phyloP scores from a whole-genome alignment of 352 stramenopile genomes.

The Heterotrichella gracilis region DNA sequence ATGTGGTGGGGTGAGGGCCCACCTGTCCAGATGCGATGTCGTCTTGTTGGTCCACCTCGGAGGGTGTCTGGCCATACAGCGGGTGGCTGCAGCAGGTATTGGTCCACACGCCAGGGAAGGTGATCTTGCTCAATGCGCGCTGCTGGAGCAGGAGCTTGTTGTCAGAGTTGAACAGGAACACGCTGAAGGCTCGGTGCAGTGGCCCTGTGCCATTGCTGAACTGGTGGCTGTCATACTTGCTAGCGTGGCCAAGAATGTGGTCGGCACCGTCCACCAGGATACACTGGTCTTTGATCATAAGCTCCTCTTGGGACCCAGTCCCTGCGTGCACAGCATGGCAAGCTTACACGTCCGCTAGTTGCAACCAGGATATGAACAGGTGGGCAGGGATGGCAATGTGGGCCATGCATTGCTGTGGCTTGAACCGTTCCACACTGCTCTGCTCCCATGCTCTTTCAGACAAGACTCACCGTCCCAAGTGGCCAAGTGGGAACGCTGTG shows the following conservation, averaged over 20 bases:
- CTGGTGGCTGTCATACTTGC: conserved; percentile 35
- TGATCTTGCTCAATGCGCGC: conserved; percentile 77
- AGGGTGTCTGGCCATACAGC: conserved; percentile 41
- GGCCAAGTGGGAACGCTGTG: too few species aligned
- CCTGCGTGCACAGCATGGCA: too few species aligned
- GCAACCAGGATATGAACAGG: too few species aligned
- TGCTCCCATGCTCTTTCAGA: too few species aligned
- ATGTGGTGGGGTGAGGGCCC: too few species aligned
- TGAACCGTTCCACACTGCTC: too few species aligned
- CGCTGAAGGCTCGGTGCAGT: conserved; percentile 44
- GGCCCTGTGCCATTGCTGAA: conserved; percentile 23
- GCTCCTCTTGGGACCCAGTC: too few species aligned
- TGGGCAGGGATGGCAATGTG: too few species aligned
- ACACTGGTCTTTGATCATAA: conserved; percentile 53
- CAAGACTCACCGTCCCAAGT: too few species aligned
- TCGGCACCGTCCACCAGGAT: conserved; percentile 45
- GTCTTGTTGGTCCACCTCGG: conserved; percentile 37
- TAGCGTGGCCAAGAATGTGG: conserved; percentile 33
- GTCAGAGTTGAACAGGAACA: conserved; percentile 44
- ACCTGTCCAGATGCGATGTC: too few species aligned
- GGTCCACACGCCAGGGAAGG: conserved; percentile 88
- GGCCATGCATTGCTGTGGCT: too few species aligned
- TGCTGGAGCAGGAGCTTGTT: conserved; percentile 37
- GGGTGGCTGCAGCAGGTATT: conserved; percentile 97
- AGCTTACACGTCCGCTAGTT: too few species aligned